Conservation (phyloP, 495 filamentous ascomycete genomes). For the Talaromyces ruber region DNA sequence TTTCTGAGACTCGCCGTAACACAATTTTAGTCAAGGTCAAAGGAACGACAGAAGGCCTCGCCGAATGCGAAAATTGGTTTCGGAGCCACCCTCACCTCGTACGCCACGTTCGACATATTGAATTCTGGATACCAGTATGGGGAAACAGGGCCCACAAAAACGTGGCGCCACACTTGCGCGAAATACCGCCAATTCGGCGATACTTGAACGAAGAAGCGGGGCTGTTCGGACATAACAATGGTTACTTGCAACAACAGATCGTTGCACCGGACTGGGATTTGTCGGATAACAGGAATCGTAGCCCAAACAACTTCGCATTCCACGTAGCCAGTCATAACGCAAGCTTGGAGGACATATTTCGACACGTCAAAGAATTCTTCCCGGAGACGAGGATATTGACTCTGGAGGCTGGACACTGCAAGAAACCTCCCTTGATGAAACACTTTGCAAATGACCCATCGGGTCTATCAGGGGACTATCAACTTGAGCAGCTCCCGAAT, state of each 20-base stretch:
- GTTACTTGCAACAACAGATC: constrained; percentile 8
- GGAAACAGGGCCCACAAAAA: constrained; percentile 36
- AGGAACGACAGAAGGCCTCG: constrained; percentile 50
- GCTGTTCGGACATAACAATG: constrained; percentile 33
- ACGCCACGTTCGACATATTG: constrained; percentile 57
- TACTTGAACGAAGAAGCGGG: constrained; percentile 17
- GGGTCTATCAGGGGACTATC: constrained; percentile 17
- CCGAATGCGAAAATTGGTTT: constrained; percentile 50
- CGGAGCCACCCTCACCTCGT: constrained; percentile 46
- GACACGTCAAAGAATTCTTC: constrained; percentile 47
- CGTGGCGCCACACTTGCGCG: constrained; percentile 9
- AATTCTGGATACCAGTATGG: constrained; percentile 69
- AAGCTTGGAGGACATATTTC: constrained; percentile 58
- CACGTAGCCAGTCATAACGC: constrained; percentile 48
- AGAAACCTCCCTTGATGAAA: constrained; percentile 55
- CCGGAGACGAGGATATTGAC: constrained; percentile 55
- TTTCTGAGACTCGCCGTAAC: constrained; percentile 4
- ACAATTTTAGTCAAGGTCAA: constrained; percentile 52
- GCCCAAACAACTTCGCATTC: constrained; percentile 34
- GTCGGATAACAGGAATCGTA: constrained; percentile 16
- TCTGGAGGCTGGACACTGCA: constrained; percentile 67
- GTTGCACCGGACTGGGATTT: constrained; percentile 25
- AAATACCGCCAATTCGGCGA: constrained; percentile 32
- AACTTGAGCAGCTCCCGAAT: constrained; percentile 30
- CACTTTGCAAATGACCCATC: constrained; percentile 35